These are phyloP conservation scores for Cytidiella melzeri DNA, from an alignment of 768 basidiomycete genomes.

Conservation along the genomic window DNA sequence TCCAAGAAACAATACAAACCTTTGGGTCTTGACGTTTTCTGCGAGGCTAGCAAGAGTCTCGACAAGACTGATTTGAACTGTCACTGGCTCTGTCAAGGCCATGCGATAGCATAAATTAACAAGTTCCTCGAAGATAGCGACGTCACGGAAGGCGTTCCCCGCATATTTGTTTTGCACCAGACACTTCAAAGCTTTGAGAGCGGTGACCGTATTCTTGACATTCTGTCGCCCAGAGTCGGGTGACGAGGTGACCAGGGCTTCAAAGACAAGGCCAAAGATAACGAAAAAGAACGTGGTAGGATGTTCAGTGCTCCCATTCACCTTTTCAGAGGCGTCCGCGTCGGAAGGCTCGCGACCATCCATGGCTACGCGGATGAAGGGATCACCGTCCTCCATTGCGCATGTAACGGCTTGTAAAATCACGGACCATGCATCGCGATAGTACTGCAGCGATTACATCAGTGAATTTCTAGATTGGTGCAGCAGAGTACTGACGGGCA, in stretches of 20 bases:
- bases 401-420: constrained; percentile 84
- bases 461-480: background rate
- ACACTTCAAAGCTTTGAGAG: constrained; percentile 71
- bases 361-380: constrained; percentile 71
- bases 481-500: constrained; percentile 60
- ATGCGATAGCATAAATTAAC: constrained; percentile 84
- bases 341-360: constrained; percentile 55
- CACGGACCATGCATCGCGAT: constrained; percentile 71
- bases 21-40: constrained; percentile 13
- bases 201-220: constrained; percentile 44
- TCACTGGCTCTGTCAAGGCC: constrained; percentile 78
- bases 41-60: constrained; percentile 46
- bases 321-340: constrained; percentile 17
- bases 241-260: constrained; percentile 67
- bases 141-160: constrained; percentile 75
- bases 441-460: constrained; percentile 55
- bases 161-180: constrained; percentile 78
- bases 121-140: constrained; percentile 85
- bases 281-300: constrained; percentile 83
- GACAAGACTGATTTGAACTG: constrained; percentile 64
- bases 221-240: constrained; percentile 44
- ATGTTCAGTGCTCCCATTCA: constrained; percentile 33
- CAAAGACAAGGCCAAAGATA: constrained; percentile 91
- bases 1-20: background rate
- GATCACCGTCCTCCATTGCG: constrained; percentile 65